Percentiles rank a stretch among this genome's conserved stretches.
These are phyloP conservation scores for Drosera spatulata DNA, from an alignment of 179 eudicot species.

Conservation along the genomic window DNA sequence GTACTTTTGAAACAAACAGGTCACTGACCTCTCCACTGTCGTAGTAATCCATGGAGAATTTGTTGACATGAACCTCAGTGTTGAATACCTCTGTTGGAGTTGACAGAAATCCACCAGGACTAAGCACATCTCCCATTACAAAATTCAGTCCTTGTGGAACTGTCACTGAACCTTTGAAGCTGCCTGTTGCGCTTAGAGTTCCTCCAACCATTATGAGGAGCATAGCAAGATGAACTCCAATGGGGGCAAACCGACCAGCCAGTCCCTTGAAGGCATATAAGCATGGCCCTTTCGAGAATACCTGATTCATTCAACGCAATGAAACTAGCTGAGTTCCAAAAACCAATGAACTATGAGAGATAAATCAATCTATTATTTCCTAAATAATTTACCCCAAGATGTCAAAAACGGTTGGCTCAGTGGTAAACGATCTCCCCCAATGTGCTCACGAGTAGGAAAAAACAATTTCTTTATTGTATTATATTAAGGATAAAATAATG, in stretches of 20 bases:
- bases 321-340: background rate
- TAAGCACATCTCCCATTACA: slow-evolving; percentile 83
- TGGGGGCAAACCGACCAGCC: slow-evolving; percentile 93
- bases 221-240: slow-evolving; percentile 91
- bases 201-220: slow-evolving; percentile 87
- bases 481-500: too few relatives aligned
- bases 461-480: too few relatives aligned
- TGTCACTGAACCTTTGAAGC: slow-evolving; percentile 82
- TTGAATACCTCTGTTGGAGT: slow-evolving; percentile 67
- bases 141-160: slow-evolving; percentile 97
- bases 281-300: slow-evolving; percentile 80
- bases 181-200: slow-evolving; percentile 90
- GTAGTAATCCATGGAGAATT: slow-evolving; percentile 85
- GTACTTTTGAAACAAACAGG: slow-evolving; percentile 3
- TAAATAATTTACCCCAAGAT: background rate
- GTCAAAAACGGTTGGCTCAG: background rate
- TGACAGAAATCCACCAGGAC: slow-evolving; percentile 79
- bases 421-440: too few relatives aligned
- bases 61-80: slow-evolving; percentile 85
- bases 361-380: background rate
- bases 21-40: slow-evolving; percentile 86
- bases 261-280: slow-evolving; percentile 91
- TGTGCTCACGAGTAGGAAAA: too few relatives aligned
- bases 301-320: slow-evolving; percentile 31
- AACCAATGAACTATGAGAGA: background rate